phyloP scores from a whole-genome alignment of 116 monocot species.

The Dioscorea cayenensis region DNA sequence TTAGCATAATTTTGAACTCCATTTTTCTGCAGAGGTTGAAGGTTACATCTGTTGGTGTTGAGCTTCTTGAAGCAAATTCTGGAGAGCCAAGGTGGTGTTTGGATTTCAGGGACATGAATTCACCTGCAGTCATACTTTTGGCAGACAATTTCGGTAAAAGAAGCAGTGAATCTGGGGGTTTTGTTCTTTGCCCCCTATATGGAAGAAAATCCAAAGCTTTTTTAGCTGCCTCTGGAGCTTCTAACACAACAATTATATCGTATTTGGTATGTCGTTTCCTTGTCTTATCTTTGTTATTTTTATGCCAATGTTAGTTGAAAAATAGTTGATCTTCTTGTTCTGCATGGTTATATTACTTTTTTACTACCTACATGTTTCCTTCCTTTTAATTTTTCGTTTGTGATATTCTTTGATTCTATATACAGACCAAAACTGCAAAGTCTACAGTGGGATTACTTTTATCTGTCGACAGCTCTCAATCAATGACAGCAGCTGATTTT shows the following conservation, averaged over 20 bases:
- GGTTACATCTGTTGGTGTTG: constrained; percentile 81
- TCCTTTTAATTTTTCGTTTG: not conserved
- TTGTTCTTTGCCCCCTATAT: constrained; percentile 90
- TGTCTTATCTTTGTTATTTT: not conserved
- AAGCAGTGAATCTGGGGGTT: constrained; percentile 66
- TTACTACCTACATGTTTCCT: not conserved
- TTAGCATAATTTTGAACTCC: not conserved
- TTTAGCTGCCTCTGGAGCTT: constrained; percentile 60
- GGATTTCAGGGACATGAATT: constrained; percentile 97
- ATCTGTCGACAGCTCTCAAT: constrained; percentile 72
- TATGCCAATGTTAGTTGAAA: not conserved
- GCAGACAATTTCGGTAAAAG: constrained; percentile 65
- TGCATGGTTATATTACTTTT: not conserved
- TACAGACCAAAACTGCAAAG: constrained; percentile 88
- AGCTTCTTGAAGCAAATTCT: constrained; percentile 63
- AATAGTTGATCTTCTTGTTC: not conserved
- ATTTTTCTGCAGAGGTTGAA: constrained; percentile 69
- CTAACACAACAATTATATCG: constrained; percentile 65
- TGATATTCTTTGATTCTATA: constrained; percentile 1
- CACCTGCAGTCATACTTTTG: constrained; percentile 73
- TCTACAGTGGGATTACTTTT: constrained; percentile 64
- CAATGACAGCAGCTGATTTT: constrained; percentile 56
- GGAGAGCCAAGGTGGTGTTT: constrained; percentile 85
- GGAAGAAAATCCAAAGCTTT: constrained; percentile 96
- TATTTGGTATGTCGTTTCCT: constrained; percentile 51